Conservation (phyloP, 805 yeast species). For the Teunomyces aglyptinius region DNA sequence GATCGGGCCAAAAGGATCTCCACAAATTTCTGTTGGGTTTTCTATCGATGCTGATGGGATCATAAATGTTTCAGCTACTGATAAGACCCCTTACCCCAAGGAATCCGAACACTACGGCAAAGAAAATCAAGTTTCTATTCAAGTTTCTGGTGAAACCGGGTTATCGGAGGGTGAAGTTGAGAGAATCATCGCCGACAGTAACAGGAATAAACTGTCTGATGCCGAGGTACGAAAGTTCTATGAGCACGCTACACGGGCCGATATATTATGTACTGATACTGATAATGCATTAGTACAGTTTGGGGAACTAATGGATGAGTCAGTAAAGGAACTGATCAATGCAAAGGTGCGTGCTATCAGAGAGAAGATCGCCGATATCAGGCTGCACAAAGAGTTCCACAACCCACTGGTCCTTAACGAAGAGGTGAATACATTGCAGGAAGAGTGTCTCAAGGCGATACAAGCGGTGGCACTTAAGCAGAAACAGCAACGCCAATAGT, state of each 20-base stretch:
- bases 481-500: constrained; percentile 11
- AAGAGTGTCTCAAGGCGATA: constrained; percentile 37
- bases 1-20: constrained; percentile 73
- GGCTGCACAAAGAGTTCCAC: constrained; percentile 29
- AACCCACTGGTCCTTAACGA: constrained; percentile 31
- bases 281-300: constrained; percentile 82
- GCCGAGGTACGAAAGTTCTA: constrained; percentile 56
- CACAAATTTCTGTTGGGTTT: constrained; percentile 74
- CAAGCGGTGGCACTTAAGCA: constrained; percentile 40
- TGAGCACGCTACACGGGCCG: constrained; percentile 77
- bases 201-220: constrained; percentile 58
- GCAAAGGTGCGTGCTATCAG: constrained; percentile 20
- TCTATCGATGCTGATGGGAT: constrained; percentile 82
- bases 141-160: constrained; percentile 46
- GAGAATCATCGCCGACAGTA: constrained; percentile 64
- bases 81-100: constrained; percentile 43
- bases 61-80: constrained; percentile 56
- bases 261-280: constrained; percentile 79
- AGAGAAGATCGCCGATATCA: constrained; percentile 31
- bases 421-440: constrained; percentile 39
- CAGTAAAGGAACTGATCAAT: constrained; percentile 42
- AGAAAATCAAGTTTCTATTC: constrained; percentile 51
- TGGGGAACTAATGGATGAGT: constrained; percentile 44
- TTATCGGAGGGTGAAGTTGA: constrained; percentile 67
- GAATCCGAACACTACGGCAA: constrained; percentile 40